These are phyloP conservation scores for Geosmithia morbida DNA, from an alignment of 2,329 filamentous ascomycete species.

Conservation along the genomic window DNA sequence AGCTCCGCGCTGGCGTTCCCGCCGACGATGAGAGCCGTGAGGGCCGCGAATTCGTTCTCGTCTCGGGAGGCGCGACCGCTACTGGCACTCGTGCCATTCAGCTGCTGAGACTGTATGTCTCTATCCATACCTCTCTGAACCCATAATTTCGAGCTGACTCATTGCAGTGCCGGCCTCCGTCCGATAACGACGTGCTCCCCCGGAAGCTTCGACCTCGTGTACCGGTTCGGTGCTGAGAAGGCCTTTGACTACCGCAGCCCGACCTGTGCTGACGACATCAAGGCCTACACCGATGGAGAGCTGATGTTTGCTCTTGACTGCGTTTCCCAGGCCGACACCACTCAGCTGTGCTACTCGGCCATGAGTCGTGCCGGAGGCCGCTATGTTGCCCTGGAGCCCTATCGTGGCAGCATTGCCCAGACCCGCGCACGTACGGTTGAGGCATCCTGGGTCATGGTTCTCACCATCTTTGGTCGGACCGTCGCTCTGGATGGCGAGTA, in stretches of 20 bases:
- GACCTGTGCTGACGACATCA: slow-evolving; percentile 18
- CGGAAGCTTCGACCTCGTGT: slow-evolving; percentile 24
- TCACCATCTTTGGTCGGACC: not conserved
- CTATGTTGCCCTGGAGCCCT: slow-evolving; percentile 18
- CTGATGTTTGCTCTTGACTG: slow-evolving; percentile 27
- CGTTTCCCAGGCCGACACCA: slow-evolving; percentile 18
- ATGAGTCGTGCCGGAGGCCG: slow-evolving; percentile 21
- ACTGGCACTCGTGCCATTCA: slow-evolving; percentile 29
- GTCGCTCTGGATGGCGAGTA: not conserved
- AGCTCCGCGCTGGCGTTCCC: slow-evolving; percentile 5
- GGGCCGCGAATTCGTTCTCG: slow-evolving; percentile 16
- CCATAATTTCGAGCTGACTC: too few species aligned
- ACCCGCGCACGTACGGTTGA: not conserved
- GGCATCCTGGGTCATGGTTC: not conserved
- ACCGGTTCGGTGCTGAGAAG: slow-evolving; percentile 23
- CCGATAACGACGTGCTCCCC: slow-evolving; percentile 30
- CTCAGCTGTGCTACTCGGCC: slow-evolving; percentile 19
- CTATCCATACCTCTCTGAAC: too few species aligned
- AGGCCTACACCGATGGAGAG: slow-evolving; percentile 18
- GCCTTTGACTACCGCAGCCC: slow-evolving; percentile 28
- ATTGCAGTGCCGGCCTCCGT: slow-evolving; percentile 14
- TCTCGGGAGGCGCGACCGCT: slow-evolving; percentile 28
- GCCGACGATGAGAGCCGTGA: slow-evolving; percentile 5
- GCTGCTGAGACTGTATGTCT: slow-evolving; percentile 15
- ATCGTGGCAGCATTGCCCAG: not conserved